Evolutionary conservation across 2,329 filamentous ascomycete genomes (phyloP).

Genomic region (Xylariaceae sp.): DNA sequence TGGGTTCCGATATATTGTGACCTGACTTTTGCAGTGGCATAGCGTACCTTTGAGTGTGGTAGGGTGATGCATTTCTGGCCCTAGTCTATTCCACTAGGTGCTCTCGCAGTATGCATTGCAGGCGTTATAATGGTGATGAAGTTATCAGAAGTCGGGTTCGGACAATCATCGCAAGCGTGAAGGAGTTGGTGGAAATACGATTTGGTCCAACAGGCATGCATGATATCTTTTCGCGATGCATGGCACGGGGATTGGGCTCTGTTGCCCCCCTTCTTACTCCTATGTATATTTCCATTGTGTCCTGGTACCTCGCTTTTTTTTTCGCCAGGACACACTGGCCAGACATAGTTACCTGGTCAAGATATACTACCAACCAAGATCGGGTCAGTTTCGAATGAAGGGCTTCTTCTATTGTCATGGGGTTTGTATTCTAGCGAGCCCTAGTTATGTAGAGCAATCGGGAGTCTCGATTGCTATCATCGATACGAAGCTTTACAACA

Average conservation of each 20-base stretch:
- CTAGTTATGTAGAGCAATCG: background rate
- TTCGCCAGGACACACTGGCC: background rate
- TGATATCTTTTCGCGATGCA: slow-evolving; percentile 9
- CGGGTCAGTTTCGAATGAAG: background rate
- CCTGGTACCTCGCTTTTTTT: background rate
- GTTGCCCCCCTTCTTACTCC: slow-evolving; percentile 3
- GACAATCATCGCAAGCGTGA: slow-evolving; percentile 20
- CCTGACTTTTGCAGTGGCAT: background rate
- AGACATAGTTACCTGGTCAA: slow-evolving; percentile 1
- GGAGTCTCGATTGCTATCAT: background rate
- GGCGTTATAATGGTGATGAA: slow-evolving; percentile 29
- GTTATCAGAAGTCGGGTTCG: slow-evolving; percentile 22
- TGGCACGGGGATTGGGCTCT: slow-evolving; percentile 13
- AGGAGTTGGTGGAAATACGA: slow-evolving; percentile 17
- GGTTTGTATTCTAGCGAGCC: background rate
- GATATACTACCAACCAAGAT: background rate
- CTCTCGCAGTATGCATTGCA: slow-evolving; percentile 27
- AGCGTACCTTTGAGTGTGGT: slow-evolving; percentile 3
- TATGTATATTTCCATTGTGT: slow-evolving; percentile 7
- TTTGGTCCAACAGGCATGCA: slow-evolving; percentile 13
- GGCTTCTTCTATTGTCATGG: background rate
- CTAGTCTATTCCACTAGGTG: slow-evolving; percentile 13
- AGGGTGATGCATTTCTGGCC: slow-evolving; percentile 17
- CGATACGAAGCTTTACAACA: background rate
- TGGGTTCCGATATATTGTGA: slow-evolving; percentile 46